These are phyloP conservation scores for Podospora fimiseda DNA, from an alignment of 495 filamentous ascomycete species.

Conservation along the genomic window DNA sequence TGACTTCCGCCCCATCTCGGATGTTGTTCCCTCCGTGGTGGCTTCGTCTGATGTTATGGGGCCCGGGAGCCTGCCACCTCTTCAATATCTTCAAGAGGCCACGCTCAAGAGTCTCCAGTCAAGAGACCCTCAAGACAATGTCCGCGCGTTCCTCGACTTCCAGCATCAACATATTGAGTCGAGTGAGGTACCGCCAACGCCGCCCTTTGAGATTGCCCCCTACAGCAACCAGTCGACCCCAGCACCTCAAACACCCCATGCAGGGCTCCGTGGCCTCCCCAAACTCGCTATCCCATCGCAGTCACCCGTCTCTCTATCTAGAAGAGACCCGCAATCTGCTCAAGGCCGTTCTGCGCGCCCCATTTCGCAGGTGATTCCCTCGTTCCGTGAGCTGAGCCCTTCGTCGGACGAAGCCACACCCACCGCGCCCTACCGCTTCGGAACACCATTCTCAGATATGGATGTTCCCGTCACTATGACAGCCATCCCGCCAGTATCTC, in stretches of 20 bases:
- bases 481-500: constrained; percentile 58
- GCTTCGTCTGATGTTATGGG: constrained; percentile 89
- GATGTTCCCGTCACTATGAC: constrained; percentile 81
- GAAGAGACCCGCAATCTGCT: constrained; percentile 19
- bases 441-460: constrained; percentile 79
- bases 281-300: constrained; percentile 49
- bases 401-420: constrained; percentile 47
- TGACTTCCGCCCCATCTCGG: constrained; percentile 51
- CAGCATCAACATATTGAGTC: constrained; percentile 54
- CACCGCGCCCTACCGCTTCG: constrained; percentile 57
- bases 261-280: constrained; percentile 50
- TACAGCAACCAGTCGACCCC: constrained; percentile 5
- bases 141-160: constrained; percentile 78
- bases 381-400: constrained; percentile 47
- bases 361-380: constrained; percentile 32
- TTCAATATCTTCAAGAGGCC: constrained; percentile 64
- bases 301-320: constrained; percentile 7
- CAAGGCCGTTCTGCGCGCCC: constrained; percentile 24
- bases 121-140: constrained; percentile 84
- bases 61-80: constrained; percentile 50
- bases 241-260: constrained; percentile 35
- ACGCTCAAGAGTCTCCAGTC: constrained; percentile 57
- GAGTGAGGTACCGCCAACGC: constrained; percentile 50
- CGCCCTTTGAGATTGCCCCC: constrained; percentile 48
- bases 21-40: constrained; percentile 68